Evolutionary conservation across 192 early-diverging fungal species (phyloP).

Genomic region (Coemansia sp.): DNA sequence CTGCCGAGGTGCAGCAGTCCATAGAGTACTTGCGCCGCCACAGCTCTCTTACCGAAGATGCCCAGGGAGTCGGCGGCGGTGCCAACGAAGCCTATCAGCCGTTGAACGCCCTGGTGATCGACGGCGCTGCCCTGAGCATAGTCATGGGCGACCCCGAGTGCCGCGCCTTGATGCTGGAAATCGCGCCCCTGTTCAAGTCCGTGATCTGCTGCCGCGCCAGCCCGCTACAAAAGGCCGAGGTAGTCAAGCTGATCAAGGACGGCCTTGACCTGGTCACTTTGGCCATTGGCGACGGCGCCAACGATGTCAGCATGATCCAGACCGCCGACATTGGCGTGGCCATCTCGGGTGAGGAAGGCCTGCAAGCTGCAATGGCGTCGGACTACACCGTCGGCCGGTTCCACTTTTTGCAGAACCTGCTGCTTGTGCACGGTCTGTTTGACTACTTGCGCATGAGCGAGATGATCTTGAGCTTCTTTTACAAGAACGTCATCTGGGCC

Average conservation of each 20-base stretch:
- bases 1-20: conserved; percentile 38
- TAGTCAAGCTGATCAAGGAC: conserved; percentile 82
- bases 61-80: conserved; percentile 10
- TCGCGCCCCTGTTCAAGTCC: conserved; percentile 75
- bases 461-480: conserved; percentile 90
- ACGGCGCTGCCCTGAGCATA: conserved; percentile 78
- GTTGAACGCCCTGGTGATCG: conserved; percentile 76
- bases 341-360: conserved; percentile 92
- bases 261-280: conserved; percentile 80
- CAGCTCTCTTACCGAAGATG: conserved; percentile 37
- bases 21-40: conserved; percentile 44
- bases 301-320: conserved; percentile 98
- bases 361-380: conserved; percentile 89
- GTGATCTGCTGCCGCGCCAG: conserved; percentile 95
- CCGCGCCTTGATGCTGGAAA: conserved; percentile 63
- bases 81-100: conserved; percentile 41
- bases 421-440: conserved; percentile 94
- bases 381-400: conserved; percentile 95
- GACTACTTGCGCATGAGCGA: conserved; percentile 79
- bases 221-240: conserved; percentile 92
- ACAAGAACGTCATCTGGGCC: conserved; percentile 92
- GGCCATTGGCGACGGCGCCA: conserved; percentile 95
- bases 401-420: conserved; percentile 72
- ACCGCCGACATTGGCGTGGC: conserved; percentile 93
- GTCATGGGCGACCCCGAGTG: conserved; percentile 59